Percentiles rank a stretch among this genome's conserved stretches.
Conservation (phyloP, 2,329 filamentous ascomycete species). For the Aureobasidium sp. region DNA sequence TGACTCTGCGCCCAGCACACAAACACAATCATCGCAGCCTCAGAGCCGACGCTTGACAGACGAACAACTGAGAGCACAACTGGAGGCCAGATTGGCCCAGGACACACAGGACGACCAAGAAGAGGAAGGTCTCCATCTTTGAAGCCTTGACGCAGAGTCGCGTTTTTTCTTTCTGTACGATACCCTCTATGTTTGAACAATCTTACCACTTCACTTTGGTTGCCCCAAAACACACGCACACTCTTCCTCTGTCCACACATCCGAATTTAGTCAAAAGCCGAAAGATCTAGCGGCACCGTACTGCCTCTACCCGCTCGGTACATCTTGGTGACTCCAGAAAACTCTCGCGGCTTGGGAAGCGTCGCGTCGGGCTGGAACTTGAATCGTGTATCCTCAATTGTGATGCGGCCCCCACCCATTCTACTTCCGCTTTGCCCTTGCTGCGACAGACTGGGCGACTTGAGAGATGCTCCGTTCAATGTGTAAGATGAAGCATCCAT, state of each 20-base stretch:
- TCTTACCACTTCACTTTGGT: not conserved
- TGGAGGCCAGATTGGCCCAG: slow-evolving; percentile 47
- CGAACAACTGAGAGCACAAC: slow-evolving; percentile 47
- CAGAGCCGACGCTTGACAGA: slow-evolving; percentile 45
- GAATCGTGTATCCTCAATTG: slow-evolving; percentile 73
- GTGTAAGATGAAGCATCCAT: slow-evolving; percentile 25
- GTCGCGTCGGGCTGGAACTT: slow-evolving; percentile 75
- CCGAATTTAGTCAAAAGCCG: slow-evolving; percentile 38
- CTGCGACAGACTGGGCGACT: slow-evolving; percentile 11
- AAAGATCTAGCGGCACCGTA: slow-evolving; percentile 84
- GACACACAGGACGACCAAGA: slow-evolving; percentile 29
- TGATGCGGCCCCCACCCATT: slow-evolving; percentile 23
- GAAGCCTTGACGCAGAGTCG: slow-evolving; percentile 1
- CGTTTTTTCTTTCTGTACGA: not conserved
- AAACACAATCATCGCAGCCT: slow-evolving; percentile 10
- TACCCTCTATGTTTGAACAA: not conserved
- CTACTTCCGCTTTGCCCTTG: not conserved
- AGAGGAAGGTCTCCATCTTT: slow-evolving; percentile 56
- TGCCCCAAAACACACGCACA: not conserved
- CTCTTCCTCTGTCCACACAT: not conserved
- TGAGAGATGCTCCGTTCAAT: slow-evolving; percentile 29
- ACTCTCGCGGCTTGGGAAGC: slow-evolving; percentile 77
- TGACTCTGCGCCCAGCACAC: not conserved
- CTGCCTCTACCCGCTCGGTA: slow-evolving; percentile 89
- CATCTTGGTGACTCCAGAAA: slow-evolving; percentile 61